phyloP scores from a whole-genome alignment of 257 asterid species.

The Solanum lycopersicoides region DNA sequence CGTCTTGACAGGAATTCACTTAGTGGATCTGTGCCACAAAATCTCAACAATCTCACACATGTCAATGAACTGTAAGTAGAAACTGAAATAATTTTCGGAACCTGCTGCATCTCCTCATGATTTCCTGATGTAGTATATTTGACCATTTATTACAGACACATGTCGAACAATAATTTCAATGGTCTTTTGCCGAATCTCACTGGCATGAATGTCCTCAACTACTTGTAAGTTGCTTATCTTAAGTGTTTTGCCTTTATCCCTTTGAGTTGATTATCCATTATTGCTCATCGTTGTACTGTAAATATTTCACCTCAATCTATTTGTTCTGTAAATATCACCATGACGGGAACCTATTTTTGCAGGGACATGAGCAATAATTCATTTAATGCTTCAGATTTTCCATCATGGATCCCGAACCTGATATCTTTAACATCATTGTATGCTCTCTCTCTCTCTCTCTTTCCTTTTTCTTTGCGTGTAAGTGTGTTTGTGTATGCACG shows the following conservation, averaged over 20 bases:
- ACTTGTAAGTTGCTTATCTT: slow-evolving; percentile 42
- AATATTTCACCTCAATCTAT: background rate
- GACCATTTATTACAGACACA: slow-evolving; percentile 31
- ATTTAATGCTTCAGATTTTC: slow-evolving; percentile 39
- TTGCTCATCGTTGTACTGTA: background rate
- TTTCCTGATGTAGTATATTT: background rate
- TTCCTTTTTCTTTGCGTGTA: background rate
- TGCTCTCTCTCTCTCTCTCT: background rate
- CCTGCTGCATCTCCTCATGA: background rate
- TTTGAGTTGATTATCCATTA: background rate
- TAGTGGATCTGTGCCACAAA: slow-evolving; percentile 50
- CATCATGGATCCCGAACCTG: slow-evolving; percentile 52
- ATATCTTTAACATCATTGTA: slow-evolving; percentile 67
- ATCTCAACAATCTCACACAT: slow-evolving; percentile 47
- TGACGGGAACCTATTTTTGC: slow-evolving; percentile 6
- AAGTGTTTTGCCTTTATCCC: background rate
- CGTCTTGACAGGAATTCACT: slow-evolving; percentile 66
- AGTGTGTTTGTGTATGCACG: background rate
- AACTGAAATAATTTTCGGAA: background rate
- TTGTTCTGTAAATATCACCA: background rate
- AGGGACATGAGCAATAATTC: slow-evolving; percentile 88
- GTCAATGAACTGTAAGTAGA: slow-evolving; percentile 61
- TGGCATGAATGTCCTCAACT: slow-evolving; percentile 44
- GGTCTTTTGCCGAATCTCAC: slow-evolving; percentile 76
- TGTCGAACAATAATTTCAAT: slow-evolving; percentile 54